Base-by-base conservation (phyloP, 768 basidiomycete genomes). In the Podaxis pistillaris region DNA sequence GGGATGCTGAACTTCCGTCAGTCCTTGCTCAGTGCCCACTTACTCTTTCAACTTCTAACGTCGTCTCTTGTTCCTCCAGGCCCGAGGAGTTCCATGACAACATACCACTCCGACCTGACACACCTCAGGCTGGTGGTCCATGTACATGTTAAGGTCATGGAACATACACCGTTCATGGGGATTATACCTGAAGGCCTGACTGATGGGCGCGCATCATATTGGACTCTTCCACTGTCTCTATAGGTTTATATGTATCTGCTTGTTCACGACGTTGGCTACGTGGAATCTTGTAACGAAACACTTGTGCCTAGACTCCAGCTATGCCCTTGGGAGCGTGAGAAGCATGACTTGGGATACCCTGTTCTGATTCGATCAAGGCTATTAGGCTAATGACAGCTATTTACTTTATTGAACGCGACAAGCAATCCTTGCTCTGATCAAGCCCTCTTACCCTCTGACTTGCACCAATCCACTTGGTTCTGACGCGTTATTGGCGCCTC, bases 1-100 rank as follows among this genome's bases (percentile, higher is more conserved):
- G 98, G 77, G 97, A 98, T 73, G 88, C 92, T 56, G 96, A 98
- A 73, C 61, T 62, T 49, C 46, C 61, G 61, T 62, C 24, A 50
- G 61, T 56, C 30, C 17, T 28, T 28, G 17, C 12, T 41, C 8
- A 4, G 9, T 24, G 36, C 26, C 6, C 15, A 37, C 22, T 26
- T 7, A 22, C 33, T 38, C 28, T 17, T 41, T 13, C 22, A 17
- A 24, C 53, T 4, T 7, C 38, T 40, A 19, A 56, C 54, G 4
- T 26, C 26, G 22, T 30, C 38, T 49, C n/a, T 37, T 26, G 7
- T 19, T 38, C 50, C 36, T 60, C 12, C 55, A 62, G 61, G 26
- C 22, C 61, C 3, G 61, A 62, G 11, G 61, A 62, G 4, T 56
- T 62, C 54, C 54, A 56, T 2, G 61, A 56, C 5, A 56, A 24